Base-by-base conservation (phyloP, 768 basidiomycete genomes). In the Chiua virens region DNA sequence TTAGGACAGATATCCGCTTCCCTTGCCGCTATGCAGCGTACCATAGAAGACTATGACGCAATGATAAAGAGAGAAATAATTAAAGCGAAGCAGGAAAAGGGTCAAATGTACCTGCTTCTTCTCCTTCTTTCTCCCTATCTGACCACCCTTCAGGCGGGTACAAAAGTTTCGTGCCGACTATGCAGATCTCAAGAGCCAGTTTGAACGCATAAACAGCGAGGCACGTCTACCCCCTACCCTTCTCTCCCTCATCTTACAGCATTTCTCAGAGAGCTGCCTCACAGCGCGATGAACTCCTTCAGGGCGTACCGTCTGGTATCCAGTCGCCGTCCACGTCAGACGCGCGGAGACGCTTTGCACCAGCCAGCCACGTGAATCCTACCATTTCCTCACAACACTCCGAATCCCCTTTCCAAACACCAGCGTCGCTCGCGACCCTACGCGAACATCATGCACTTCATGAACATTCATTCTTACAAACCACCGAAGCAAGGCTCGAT, bases 1-100 rank as follows among this genome's bases (percentile, higher is more conserved):
- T 69, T 76, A 95, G 95, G 95, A 70, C 96, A 98, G 80, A 93
- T 99, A 71, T 91, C 92, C 28, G 94, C 95, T n/a, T 94, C 92
- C 9, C 76, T 99, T n/a, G 83, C 92, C 23, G 94, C 93, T 3
- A 86, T 98, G 80, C 86, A 90, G 44, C 75, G 97, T 50, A 94
- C 97, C 47, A 86, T 98, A 56, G 95, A 98, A 54, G 97, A 99
- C 65, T 98, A 96, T 64, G 95, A 98, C 61, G 87, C 89, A 9
- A 94, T 98, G 90, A 92, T 91, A 1, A 91, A 87, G 73, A 79
- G 95, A 55, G 97, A 99, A 71, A 92, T 97, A 64, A 94, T 98
- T 46, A 92, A 90, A 60, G 85, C 90, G 40, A 98, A 97, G 73
- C 87, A 94, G 70, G 96, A 98, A 73, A 98, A 98, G 73, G 97